A percentile compares a stretch with the other conserved stretches of the same genome.
Evolutionary conservation across 2,329 filamentous ascomycete genomes (phyloP).

Genomic region (Trichophyton benhamiae): DNA sequence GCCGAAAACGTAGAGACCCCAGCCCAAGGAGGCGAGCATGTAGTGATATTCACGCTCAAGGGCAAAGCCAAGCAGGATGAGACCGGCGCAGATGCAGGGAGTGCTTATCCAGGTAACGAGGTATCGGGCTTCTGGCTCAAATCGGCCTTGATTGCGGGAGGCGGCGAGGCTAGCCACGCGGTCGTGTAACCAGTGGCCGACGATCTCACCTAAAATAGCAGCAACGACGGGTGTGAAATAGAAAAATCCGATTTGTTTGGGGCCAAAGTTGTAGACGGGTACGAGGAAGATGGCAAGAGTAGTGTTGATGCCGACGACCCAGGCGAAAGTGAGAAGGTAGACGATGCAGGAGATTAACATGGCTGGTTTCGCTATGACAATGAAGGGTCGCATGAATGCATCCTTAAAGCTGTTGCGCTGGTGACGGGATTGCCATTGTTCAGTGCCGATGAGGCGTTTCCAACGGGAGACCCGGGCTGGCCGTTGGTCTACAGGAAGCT

Average conservation of each 20-base stretch:
- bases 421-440: constrained; percentile 21
- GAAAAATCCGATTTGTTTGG: constrained; percentile 42
- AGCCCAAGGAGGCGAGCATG: constrained; percentile 38
- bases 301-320: constrained; percentile 43
- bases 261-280: constrained; percentile 40
- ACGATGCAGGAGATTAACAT: constrained; percentile 27
- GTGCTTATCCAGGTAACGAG: constrained; percentile 37
- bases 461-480: constrained; percentile 22
- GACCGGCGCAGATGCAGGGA: constrained; percentile 39
- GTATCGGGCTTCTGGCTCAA: constrained; percentile 47
- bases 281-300: constrained; percentile 43
- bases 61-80: constrained; percentile 43
- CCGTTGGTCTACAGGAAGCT: constrained; percentile 20
- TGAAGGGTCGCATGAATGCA: constrained; percentile 26
- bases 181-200: constrained; percentile 48
- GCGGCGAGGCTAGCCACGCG: constrained; percentile 36
- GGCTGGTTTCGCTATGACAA: constrained; percentile 28
- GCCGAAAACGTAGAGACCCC: constrained; percentile 45
- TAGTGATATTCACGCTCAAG: constrained; percentile 42
- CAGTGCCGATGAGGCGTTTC: constrained; percentile 24
- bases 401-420: constrained; percentile 24
- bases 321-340: constrained; percentile 32
- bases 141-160: constrained; percentile 37
- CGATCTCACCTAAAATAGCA: constrained; percentile 41
- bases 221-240: constrained; percentile 49